A percentile compares a stretch with the other conserved stretches of the same genome.
These are phyloP conservation scores for Penicillium sp. DNA, from an alignment of 2,329 filamentous ascomycete genomes.

Conservation along the genomic window DNA sequence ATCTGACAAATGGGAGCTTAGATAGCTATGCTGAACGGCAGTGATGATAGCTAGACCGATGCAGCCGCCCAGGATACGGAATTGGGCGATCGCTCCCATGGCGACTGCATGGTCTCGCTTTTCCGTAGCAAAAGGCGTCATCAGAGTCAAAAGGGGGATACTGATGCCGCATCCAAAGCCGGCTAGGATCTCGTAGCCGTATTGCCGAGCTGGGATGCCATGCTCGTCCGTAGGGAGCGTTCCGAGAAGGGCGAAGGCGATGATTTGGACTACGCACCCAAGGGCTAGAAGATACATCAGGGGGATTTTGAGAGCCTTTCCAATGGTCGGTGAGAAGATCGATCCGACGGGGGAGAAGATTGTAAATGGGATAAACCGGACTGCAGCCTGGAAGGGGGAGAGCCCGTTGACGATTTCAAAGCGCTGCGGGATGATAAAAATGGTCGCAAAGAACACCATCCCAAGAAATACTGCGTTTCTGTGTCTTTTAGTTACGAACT, in stretches of 20 bases:
- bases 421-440: conserved; percentile 16
- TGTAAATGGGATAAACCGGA: conserved; percentile 4
- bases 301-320: conserved; percentile 17
- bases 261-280: conserved; percentile 26
- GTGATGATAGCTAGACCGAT: conserved; percentile 16
- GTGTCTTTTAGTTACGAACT: too few relatives aligned
- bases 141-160: neutral
- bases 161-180: conserved; percentile 35
- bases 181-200: conserved; percentile 34
- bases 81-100: conserved; percentile 16
- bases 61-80: conserved; percentile 15
- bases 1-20: neutral
- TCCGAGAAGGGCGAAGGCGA: conserved; percentile 32
- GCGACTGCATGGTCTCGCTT: conserved; percentile 10
- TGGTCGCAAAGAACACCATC: conserved; percentile 25
- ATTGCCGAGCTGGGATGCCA: conserved; percentile 21
- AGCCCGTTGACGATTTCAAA: neutral
- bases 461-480: too few relatives aligned
- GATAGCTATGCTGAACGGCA: conserved; percentile 2
- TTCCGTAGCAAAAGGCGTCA: conserved; percentile 3
- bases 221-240: conserved; percentile 15
- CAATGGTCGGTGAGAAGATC: neutral
- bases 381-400: conserved; percentile 1
- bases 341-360: neutral
- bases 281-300: conserved; percentile 29